A percentile compares a stretch with the other conserved stretches of the same genome.
phyloP scores from a whole-genome alignment of 306 rosid species.

The Cicer cuneatum region DNA sequence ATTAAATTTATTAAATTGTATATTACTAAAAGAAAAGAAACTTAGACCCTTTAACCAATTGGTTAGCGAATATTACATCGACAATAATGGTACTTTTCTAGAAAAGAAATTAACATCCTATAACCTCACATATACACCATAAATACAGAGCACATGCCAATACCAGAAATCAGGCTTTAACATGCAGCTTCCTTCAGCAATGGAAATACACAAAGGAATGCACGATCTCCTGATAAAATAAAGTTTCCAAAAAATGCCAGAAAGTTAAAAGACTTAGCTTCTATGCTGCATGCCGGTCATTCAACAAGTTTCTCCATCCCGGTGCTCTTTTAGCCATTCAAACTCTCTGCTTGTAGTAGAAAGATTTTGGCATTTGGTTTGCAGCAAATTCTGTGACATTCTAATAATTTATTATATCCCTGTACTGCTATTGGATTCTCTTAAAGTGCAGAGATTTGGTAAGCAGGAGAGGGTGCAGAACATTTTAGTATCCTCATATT shows the following conservation, averaged over 20 bases:
- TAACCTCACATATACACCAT: constrained; percentile 2
- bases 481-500: constrained; percentile 1
- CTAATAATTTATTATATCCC: constrained; percentile 10
- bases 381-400: constrained; percentile 32
- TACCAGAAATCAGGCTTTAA: constrained; percentile 12
- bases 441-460: background rate
- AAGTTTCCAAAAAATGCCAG: constrained; percentile 20
- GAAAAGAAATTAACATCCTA: background rate
- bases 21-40: background rate
- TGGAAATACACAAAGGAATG: constrained; percentile 31
- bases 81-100: background rate
- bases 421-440: constrained; percentile 23
- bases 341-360: constrained; percentile 10
- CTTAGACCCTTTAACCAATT: background rate
- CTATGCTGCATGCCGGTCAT: background rate
- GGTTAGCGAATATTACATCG: background rate
- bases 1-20: background rate
- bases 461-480: constrained; percentile 15
- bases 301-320: constrained; percentile 25
- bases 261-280: constrained; percentile 5
- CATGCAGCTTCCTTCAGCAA: constrained; percentile 23
- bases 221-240: constrained; percentile 11
- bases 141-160: constrained; percentile 6
- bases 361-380: constrained; percentile 30
- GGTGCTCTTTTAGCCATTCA: constrained; percentile 30